phyloP scores from a whole-genome alignment of 2,329 filamentous ascomycete species.

The Amauroascus niger region DNA sequence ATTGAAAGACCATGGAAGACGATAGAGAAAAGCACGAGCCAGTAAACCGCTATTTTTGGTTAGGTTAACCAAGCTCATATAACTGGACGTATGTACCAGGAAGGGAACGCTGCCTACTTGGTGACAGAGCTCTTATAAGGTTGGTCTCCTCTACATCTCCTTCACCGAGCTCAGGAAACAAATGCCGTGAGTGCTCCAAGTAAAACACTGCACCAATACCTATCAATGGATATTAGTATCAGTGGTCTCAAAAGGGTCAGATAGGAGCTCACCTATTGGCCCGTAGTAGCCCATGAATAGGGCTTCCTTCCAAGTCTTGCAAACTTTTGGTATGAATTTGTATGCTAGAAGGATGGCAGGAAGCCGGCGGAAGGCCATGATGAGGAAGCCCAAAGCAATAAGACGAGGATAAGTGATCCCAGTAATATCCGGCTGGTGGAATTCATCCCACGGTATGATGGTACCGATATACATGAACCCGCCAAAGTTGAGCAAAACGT shows the following conservation, averaged over 20 bases:
- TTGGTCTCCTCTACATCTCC: slow-evolving; percentile 35
- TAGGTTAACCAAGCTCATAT: background rate
- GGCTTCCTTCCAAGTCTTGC: slow-evolving; percentile 48
- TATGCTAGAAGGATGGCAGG: slow-evolving; percentile 48
- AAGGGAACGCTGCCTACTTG: slow-evolving; percentile 22
- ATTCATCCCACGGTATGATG: slow-evolving; percentile 48
- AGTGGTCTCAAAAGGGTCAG: background rate
- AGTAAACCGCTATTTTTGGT: slow-evolving; percentile 35
- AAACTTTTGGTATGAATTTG: slow-evolving; percentile 46
- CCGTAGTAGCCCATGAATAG: slow-evolving; percentile 52
- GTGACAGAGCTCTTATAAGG: slow-evolving; percentile 33
- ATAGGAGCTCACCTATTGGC: slow-evolving; percentile 29
- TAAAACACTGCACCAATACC: slow-evolving; percentile 40
- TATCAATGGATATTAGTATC: slow-evolving; percentile 14
- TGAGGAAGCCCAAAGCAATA: slow-evolving; percentile 44
- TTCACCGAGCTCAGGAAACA: slow-evolving; percentile 35
- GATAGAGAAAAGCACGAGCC: slow-evolving; percentile 36
- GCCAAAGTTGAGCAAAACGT: slow-evolving; percentile 51
- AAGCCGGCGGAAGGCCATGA: slow-evolving; percentile 48
- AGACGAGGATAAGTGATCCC: slow-evolving; percentile 46
- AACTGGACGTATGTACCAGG: background rate
- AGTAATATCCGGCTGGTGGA: slow-evolving; percentile 43
- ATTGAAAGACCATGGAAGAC: slow-evolving; percentile 34
- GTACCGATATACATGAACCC: slow-evolving; percentile 53
- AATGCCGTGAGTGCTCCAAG: slow-evolving; percentile 37